Conservation (phyloP, 1,284 basidiomycete species). For the Microbotryomycetes sp. region DNA sequence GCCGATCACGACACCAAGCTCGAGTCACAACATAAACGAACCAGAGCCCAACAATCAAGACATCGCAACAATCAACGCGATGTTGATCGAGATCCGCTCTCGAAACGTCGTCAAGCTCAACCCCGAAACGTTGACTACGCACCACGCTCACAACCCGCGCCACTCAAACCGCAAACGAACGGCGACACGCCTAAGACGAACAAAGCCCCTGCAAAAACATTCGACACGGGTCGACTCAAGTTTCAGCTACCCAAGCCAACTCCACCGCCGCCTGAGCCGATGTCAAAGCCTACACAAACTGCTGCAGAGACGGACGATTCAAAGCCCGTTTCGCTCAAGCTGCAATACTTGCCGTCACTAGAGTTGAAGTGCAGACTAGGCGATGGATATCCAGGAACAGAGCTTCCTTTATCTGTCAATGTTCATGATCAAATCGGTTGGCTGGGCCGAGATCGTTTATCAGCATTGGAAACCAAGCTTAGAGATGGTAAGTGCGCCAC, state of each 20-base stretch:
- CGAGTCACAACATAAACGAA: background rate
- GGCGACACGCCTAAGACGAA: no score
- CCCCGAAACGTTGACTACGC: background rate
- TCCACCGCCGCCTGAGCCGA: background rate
- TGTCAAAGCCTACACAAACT: background rate
- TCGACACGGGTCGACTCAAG: background rate
- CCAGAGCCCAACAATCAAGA: no score
- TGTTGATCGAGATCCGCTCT: background rate
- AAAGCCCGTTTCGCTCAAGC: background rate
- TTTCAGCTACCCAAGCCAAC: background rate
- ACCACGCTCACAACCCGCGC: background rate
- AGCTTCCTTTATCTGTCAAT: background rate
- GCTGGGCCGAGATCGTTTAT: background rate
- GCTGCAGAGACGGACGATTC: background rate
- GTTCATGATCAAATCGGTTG: background rate
- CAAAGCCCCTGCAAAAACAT: background rate
- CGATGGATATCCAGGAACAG: background rate
- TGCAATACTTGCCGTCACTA: background rate
- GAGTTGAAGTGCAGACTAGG: background rate
- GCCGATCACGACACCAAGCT: background rate
- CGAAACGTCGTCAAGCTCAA: background rate
- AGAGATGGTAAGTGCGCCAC: background rate
- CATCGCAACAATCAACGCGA: background rate
- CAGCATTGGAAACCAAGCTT: background rate
- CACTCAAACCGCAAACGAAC: no score